A percentile compares a stretch with the other conserved stretches of the same genome.
Conservation (phyloP, 768 basidiomycete genomes). For the Boletus vermiculosoides region DNA sequence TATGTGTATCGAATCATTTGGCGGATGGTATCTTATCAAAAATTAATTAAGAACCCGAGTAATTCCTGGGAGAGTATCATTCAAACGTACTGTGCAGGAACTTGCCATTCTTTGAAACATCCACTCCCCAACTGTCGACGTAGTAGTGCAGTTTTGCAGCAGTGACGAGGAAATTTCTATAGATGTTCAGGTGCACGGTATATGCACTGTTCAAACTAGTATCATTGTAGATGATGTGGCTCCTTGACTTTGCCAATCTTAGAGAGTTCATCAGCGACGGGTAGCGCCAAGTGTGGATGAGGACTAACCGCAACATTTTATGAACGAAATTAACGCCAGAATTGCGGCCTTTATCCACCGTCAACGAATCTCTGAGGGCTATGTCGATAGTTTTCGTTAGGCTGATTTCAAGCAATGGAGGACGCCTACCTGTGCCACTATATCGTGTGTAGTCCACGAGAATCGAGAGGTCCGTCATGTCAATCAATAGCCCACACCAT, state of each 20-base stretch:
- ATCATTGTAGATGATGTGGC: conserved; percentile 82
- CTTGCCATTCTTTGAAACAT: conserved; percentile 39
- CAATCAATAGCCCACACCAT: conserved; percentile 88
- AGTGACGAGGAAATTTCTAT: conserved; percentile 77
- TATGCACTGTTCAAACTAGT: conserved; percentile 58
- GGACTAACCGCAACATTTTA: conserved; percentile 74
- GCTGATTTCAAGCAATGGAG: background rate
- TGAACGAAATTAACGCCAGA: conserved; percentile 63
- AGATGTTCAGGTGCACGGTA: conserved; percentile 76
- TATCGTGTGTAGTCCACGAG: conserved; percentile 77
- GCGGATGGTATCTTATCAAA: conserved; percentile 53
- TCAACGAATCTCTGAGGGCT: conserved; percentile 69
- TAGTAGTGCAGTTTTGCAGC: conserved; percentile 90
- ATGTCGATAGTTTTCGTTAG: conserved; percentile 6
- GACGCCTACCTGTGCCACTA: conserved; percentile 50
- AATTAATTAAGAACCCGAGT: background rate
- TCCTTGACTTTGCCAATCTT: conserved; percentile 70
- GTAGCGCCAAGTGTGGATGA: background rate
- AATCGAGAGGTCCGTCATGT: conserved; percentile 74
- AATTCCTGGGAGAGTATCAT: background rate
- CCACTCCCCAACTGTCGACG: conserved; percentile 57
- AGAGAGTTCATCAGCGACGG: conserved; percentile 4
- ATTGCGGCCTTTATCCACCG: conserved; percentile 62
- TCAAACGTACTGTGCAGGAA: conserved; percentile 56
- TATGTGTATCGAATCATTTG: conserved; percentile 60